phyloP scores from a whole-genome alignment of 345 rosid species.

The Sonneratia alba region DNA sequence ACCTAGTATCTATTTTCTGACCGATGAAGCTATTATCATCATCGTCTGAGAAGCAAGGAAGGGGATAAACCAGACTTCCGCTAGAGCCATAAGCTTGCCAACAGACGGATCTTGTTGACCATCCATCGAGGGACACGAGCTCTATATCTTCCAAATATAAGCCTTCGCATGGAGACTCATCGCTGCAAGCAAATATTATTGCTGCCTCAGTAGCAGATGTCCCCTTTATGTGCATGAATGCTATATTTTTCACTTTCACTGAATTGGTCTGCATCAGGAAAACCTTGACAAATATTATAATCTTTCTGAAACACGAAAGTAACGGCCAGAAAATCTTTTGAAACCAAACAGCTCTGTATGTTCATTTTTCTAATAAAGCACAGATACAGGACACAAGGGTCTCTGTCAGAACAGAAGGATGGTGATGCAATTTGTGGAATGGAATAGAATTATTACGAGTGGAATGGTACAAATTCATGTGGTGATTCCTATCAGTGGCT shows the following conservation, averaged over 20 bases:
- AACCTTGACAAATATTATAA: background rate
- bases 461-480: background rate
- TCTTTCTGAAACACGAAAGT: background rate
- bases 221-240: constrained; percentile 47
- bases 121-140: constrained; percentile 32
- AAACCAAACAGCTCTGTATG: background rate
- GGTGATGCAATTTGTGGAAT: background rate
- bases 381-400: background rate
- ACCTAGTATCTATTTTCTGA: constrained; percentile 27
- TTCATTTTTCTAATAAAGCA: background rate
- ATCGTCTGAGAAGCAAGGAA: constrained; percentile 39
- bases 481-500: no score
- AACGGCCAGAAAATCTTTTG: background rate
- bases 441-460: background rate
- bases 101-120: constrained; percentile 41
- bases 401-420: background rate
- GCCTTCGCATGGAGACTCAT: constrained; percentile 45
- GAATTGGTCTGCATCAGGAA: constrained; percentile 55
- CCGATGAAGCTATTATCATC: constrained; percentile 27
- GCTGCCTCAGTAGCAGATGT: constrained; percentile 77
- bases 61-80: constrained; percentile 44
- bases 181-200: constrained; percentile 65
- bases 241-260: constrained; percentile 53
- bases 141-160: constrained; percentile 56
- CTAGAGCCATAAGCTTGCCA: constrained; percentile 77